Percentiles rank a stretch among this genome's conserved stretches.
These are phyloP conservation scores for Arbutus unedo DNA, from an alignment of 148 eudicot genomes.

Conservation along the genomic window DNA sequence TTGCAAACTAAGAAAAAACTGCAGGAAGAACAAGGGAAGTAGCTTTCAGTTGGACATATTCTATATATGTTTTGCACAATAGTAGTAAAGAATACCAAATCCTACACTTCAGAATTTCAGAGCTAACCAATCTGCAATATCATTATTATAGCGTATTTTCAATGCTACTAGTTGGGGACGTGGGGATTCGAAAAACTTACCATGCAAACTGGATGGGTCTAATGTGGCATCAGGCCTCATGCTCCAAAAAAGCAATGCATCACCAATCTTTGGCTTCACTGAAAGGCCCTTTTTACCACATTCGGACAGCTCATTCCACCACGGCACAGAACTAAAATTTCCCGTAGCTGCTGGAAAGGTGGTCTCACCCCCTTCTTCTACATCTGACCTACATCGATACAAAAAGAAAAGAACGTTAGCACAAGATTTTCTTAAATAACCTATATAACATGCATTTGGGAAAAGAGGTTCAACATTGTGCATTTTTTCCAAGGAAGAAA, in stretches of 20 bases:
- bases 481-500: not conserved
- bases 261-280: slow-evolving; percentile 72
- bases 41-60: not conserved
- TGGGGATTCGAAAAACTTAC: slow-evolving; percentile 27
- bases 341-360: slow-evolving; percentile 61
- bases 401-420: not conserved
- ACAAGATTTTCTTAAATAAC: not conserved
- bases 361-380: slow-evolving; percentile 84
- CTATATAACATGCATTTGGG: not conserved
- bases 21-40: not conserved
- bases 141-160: too few relatives aligned
- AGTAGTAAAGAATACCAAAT: slow-evolving; percentile 8
- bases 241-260: slow-evolving; percentile 77
- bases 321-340: slow-evolving; percentile 50
- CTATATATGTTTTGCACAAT: not conserved
- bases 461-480: not conserved
- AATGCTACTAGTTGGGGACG: not conserved
- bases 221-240: slow-evolving; percentile 71
- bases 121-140: slow-evolving; percentile 9
- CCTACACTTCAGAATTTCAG: not conserved
- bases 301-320: slow-evolving; percentile 64
- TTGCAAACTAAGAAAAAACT: not conserved
- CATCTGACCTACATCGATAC: slow-evolving; percentile 58
- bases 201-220: slow-evolving; percentile 72
- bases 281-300: slow-evolving; percentile 66